Base-by-base conservation (phyloP, 352 stramenopile genomes). In the Phytophthora sp. region DNA sequence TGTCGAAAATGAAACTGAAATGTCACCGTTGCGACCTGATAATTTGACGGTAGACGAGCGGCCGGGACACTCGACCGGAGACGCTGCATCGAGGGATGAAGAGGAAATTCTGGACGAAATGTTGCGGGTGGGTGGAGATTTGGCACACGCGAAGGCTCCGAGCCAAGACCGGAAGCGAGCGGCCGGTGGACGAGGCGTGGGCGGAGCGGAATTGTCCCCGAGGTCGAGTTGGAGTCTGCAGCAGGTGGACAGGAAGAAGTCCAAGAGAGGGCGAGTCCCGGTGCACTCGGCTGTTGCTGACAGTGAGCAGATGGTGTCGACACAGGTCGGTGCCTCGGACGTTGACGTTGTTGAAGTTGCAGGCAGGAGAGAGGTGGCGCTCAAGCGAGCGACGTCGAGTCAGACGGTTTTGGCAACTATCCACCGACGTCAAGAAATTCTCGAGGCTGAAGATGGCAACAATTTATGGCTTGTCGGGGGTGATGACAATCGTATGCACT, bases 171-270 rank as follows among this genome's bases (percentile, higher is more conserved):
- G 66, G 20, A 74, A 70, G 31, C 39, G 60, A 32, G 45, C 28
- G 39, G 35, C 59, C 37, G 10, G 9, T 21, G 38, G n/a, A 51
- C 13, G 0, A 24, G n/a, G 3, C 21, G 46, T 23, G 5, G 44
- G 38, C 23, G 38, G 13, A n/a, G 15, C 32, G 9, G 44, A 55
- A 27, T 20, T 55, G 37, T 70, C 54, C 2, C 35, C 41, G 11
- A 52, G 32, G 21, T 57, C 52, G 11, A 31, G 10, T n/a, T 38
- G 35, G 13, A 50, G 17, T n/a, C 41, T 55, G 2, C 24, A 69
- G 10, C 34, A 26, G 5, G 5, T 68, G 8, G 41, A 66, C 21
- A 62, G 63, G 18, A 79, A 76, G 39, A 83, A 74, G 42, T 66
- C 67, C 45, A 79, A 72, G 34, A 57, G 42, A 21, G 15, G 54